These are phyloP conservation scores for Amanita thiersii DNA, from an alignment of 768 basidiomycete genomes.

Conservation along the genomic window DNA sequence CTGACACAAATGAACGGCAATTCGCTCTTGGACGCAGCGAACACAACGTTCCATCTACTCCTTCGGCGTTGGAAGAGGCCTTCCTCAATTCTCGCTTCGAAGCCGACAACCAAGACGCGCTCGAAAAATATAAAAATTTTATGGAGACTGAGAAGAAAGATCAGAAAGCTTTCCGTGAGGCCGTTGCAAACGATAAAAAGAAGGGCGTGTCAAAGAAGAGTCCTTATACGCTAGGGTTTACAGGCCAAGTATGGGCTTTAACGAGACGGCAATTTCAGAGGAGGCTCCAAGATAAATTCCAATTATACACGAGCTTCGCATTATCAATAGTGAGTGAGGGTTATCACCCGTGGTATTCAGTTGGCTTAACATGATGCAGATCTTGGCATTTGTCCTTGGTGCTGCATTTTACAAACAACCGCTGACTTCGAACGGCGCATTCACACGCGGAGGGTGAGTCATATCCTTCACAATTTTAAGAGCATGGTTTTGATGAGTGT, in stretches of 20 bases:
- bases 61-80: constrained; percentile 57
- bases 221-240: constrained; percentile 78
- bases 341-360: neutral
- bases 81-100: constrained; percentile 45
- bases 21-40: constrained; percentile 56
- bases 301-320: constrained; percentile 62
- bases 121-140: constrained; percentile 45
- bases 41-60: constrained; percentile 55
- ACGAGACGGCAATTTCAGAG: constrained; percentile 68
- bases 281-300: constrained; percentile 70
- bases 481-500: neutral
- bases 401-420: constrained; percentile 71
- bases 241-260: constrained; percentile 64
- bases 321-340: constrained; percentile 44
- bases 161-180: constrained; percentile 69
- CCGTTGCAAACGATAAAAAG: constrained; percentile 72
- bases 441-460: constrained; percentile 67
- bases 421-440: constrained; percentile 67
- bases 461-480: neutral
- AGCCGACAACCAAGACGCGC: constrained; percentile 31
- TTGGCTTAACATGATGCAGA: constrained; percentile 20
- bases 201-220: constrained; percentile 69
- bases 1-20: constrained; percentile 81
- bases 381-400: constrained; percentile 60
- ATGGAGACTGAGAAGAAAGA: constrained; percentile 58